These are phyloP conservation scores for Cenococcum geophilum DNA, from an alignment of 495 filamentous ascomycete genomes.

Conservation along the genomic window DNA sequence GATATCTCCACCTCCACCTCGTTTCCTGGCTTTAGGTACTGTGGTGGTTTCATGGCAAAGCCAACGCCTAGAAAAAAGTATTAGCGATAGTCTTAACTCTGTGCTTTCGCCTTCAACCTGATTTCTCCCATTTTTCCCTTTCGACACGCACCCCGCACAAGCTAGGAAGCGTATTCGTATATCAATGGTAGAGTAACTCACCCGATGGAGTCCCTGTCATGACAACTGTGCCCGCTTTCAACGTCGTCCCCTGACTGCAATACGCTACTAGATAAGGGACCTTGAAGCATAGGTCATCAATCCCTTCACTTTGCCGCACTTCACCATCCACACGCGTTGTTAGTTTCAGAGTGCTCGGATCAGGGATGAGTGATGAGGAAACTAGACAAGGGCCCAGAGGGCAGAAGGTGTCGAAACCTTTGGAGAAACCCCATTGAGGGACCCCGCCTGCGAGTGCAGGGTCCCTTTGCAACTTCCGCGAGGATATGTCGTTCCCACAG, in stretches of 20 bases:
- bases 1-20: constrained; percentile 54
- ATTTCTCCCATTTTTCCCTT: constrained; percentile 49
- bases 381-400: constrained; percentile 42
- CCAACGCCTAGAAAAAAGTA: constrained; percentile 6
- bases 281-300: constrained; percentile 41
- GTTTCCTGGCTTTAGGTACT: constrained; percentile 49
- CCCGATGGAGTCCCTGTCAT: constrained; percentile 36
- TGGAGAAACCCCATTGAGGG: constrained; percentile 38
- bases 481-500: constrained; percentile 47
- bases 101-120: constrained; percentile 42
- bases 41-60: constrained; percentile 7
- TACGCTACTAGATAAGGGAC: constrained; percentile 34
- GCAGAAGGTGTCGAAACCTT: constrained; percentile 39
- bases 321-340: constrained; percentile 43
- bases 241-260: constrained; percentile 32
- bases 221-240: constrained; percentile 35
- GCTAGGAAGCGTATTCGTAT: background rate
- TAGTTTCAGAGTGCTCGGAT: constrained; percentile 32
- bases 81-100: background rate
- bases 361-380: constrained; percentile 28
- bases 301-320: constrained; percentile 37
- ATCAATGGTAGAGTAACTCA: background rate
- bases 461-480: constrained; percentile 45
- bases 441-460: constrained; percentile 36
- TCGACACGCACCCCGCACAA: background rate